Evolutionary conservation across 148 eudicot species (phyloP), one percentile per base, ranked within the genome.

Genomic region (Camellia lanceoleosa): DNA sequence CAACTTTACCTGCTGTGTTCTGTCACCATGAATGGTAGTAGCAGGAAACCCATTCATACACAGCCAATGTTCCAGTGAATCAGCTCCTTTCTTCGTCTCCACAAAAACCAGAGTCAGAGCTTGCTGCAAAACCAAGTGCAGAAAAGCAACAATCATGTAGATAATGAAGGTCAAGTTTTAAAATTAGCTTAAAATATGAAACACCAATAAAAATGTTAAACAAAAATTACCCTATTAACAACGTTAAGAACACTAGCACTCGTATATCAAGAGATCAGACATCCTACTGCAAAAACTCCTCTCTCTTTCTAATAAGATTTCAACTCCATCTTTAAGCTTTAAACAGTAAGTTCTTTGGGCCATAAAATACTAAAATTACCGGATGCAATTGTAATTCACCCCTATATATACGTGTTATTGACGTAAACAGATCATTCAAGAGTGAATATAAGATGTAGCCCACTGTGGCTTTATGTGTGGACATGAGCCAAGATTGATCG

Each of bases 61-160:
- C 62, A 88, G 79, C 91, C 91, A 88, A 75, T 88, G 65, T 74
- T 88, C 91, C 64, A 88, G 87, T 30, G 91, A 71, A 82, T 88
- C 91, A 63, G 91, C 91, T 72, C 89, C 87, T 64, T 86, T 88
- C 85, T 88, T 88, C 42, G 91, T 88, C 87, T 88, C 91, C 67
- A 88, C 91, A 49, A 88, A 88, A 62, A 88, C 91, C 71, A 88
- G 74, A 3, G 91, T 88, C 73, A 88, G 87, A n/a, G 91, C 75
- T 84, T 88, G 91, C 89, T 88, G 83, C 80, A 72, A 42, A 19
- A 73, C 47, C 11, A 77, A 76, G 77, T 56, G 23, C 79, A 63
- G 38, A 30, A 30, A 30, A 30, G 38, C 38, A 30, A 30, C 38
- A 30, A 30, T 30, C 18, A 75, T 68, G 41, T 7, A 49, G 42